Conservation (phyloP, 2,329 filamentous ascomycete genomes). For the Alternaria rosae region DNA sequence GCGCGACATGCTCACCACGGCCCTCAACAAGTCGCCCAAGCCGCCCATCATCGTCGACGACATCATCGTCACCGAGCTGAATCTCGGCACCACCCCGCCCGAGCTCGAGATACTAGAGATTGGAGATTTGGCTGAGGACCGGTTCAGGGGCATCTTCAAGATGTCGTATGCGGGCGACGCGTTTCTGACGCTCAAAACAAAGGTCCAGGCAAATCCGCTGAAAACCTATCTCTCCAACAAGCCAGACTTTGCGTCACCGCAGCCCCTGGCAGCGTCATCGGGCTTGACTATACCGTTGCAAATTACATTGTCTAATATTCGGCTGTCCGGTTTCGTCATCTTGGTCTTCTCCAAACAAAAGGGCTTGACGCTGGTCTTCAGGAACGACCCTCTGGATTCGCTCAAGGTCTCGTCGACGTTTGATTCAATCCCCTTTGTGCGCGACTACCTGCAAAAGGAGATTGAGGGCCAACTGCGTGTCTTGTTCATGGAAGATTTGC, state of each 20-base stretch:
- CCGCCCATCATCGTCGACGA: conserved; percentile 99
- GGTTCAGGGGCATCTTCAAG: conserved; percentile 98
- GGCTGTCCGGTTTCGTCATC: conserved; percentile 95
- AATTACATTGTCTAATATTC: conserved; percentile 94
- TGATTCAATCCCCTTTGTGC: conserved; percentile 97
- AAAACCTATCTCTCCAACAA: conserved; percentile 95
- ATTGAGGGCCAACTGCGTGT: conserved; percentile 93
- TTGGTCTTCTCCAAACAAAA: conserved; percentile 98
- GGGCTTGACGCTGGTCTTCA: conserved; percentile 93
- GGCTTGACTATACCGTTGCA: conserved; percentile 96
- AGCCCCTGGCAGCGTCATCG: conserved; percentile 88
- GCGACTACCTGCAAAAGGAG: conserved; percentile 93
- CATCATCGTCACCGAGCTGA: conserved; percentile 97
- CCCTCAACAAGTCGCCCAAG: conserved; percentile 96
- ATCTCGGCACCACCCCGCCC: conserved; percentile 91
- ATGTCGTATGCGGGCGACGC: conserved; percentile 98
- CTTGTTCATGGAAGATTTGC: conserved; percentile 96
- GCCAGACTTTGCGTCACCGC: conserved; percentile 89
- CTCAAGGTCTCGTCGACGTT: conserved; percentile 99
- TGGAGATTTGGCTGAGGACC: conserved; percentile 94
- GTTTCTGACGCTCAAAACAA: conserved; percentile 91
- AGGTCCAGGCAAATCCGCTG: conserved; percentile 95
- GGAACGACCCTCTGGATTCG: conserved; percentile 96
- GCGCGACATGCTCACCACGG: conserved; percentile 90
- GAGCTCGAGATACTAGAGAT: conserved; percentile 98